Conservation (phyloP, 2,329 filamentous ascomycete species). For the Leptographium flavum region DNA sequence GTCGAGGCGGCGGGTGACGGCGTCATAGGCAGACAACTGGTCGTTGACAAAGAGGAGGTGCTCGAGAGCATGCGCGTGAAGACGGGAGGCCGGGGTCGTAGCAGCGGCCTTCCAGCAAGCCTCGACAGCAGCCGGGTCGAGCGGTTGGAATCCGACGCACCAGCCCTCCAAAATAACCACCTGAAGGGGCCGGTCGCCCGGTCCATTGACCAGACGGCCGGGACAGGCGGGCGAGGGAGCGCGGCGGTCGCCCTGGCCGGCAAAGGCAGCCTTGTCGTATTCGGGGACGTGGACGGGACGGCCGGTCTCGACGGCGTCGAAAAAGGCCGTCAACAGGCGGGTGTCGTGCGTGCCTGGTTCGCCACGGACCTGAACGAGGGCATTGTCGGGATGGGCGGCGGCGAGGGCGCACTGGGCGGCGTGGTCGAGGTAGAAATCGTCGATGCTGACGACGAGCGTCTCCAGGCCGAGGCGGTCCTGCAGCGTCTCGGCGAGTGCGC, state of each 20-base stretch:
- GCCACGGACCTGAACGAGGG: conserved; percentile 66
- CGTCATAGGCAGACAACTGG: conserved; percentile 30
- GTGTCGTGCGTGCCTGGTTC: conserved; percentile 70
- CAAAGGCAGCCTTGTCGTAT: conserved; percentile 73
- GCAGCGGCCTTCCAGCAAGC: conserved; percentile 29
- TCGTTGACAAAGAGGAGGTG: conserved; percentile 37
- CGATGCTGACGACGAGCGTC: conserved; percentile 65
- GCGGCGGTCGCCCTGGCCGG: conserved; percentile 62
- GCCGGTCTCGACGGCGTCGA: conserved; percentile 40
- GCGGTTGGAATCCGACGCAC: conserved; percentile 71
- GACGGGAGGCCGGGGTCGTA: conserved; percentile 17
- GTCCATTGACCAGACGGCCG: conserved; percentile 36
- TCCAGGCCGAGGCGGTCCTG: conserved; percentile 27
- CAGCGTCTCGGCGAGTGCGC: conserved; percentile 47
- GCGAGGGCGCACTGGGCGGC: conserved; percentile 52
- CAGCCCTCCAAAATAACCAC: conserved; percentile 80
- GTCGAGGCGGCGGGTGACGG: conserved; percentile 33
- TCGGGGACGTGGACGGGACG: conserved; percentile 45
- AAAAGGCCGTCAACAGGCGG: conserved; percentile 45
- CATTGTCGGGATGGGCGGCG: conserved; percentile 51
- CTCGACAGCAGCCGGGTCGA: conserved; percentile 29
- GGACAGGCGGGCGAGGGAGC: conserved; percentile 43
- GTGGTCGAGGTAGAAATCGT: conserved; percentile 78
- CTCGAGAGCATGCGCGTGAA: conserved; percentile 30
- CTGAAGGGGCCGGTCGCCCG: conserved; percentile 32